Evolutionary conservation across 495 filamentous ascomycete genomes (phyloP), one percentile per base, ranked within the genome.

Genomic region (Tricharina praecox): DNA sequence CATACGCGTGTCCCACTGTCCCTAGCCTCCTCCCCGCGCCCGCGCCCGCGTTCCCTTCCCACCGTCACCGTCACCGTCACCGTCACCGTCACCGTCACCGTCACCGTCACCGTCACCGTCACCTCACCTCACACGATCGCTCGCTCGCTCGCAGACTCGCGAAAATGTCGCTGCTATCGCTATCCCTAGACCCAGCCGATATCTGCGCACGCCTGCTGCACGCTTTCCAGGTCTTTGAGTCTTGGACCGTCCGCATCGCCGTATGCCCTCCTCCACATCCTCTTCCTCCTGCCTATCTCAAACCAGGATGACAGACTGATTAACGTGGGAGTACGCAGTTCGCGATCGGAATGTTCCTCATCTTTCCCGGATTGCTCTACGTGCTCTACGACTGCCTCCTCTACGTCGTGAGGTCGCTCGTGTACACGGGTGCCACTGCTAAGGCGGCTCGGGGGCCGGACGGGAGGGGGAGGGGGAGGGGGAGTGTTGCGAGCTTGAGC

Each of bases 231-330:
- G 18, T 37, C 7, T 15, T 37, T 9, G 34, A 37, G 16, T 43
- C 19, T 4, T 43, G 39, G 39, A 43, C 39, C 8, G 39, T 43
- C 13, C 39, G 39, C 13, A 43, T 43, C 20, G 18, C 39, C 39
- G 39, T 43, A 43, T 21, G 5, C 23, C 39, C 39, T 20, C 8
- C 23, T 10, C 23, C 10, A 4, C 18, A 7, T 5, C 39, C 39
- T 19, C n/a, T n/a, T n/a, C n/a, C n/a, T n/a, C n/a, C n/a, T n/a
- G n/a, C 15, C 39, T 9, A 10, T 24, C 16, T 9, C 39, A 21
- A 10, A 43, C 39, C 20, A 7, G 39, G 34, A n/a, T 37, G 34
- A 42, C 33, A 44, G 20, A 23, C n/a, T n/a, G n/a, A n/a, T n/a
- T n/a, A n/a, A n/a, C n/a, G n/a, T n/a, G n/a, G n/a, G n/a, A n/a